These are phyloP conservation scores for Pisolithus marmoratus DNA, from an alignment of 768 basidiomycete species.

Conservation along the genomic window DNA sequence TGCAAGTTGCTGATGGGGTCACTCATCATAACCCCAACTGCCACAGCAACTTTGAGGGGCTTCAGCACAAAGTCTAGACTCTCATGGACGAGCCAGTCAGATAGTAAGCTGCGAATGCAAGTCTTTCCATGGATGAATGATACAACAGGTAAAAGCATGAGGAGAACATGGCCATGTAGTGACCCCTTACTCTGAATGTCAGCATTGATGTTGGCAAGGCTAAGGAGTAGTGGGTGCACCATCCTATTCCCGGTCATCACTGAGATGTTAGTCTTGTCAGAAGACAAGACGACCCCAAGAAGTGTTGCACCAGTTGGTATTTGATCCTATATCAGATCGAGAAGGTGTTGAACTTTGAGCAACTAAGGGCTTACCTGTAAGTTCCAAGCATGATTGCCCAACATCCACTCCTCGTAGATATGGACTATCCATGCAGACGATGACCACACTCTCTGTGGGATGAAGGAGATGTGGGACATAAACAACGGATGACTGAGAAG, in stretches of 20 bases:
- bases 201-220: conserved; percentile 5
- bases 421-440: too few relatives aligned
- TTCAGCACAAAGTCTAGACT: conserved; percentile 11
- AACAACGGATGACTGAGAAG: too few relatives aligned
- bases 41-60: conserved; percentile 13
- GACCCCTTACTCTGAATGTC: conserved; percentile 9
- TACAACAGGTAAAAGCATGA: conserved; percentile 15
- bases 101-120: conserved; percentile 8
- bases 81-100: conserved; percentile 15
- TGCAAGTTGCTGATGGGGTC: conserved; percentile 15
- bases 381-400: too few relatives aligned
- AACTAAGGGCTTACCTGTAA: too few relatives aligned
- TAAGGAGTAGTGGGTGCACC: conserved; percentile 7
- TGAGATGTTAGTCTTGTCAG: not conserved
- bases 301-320: too few relatives aligned
- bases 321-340: too few relatives aligned
- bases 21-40: conserved; percentile 14
- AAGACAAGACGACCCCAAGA: too few relatives aligned
- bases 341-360: too few relatives aligned
- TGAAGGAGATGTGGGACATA: too few relatives aligned
- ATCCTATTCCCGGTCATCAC: not conserved
- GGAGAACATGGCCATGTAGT: conserved; percentile 12
- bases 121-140: conserved; percentile 15
- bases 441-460: too few relatives aligned
- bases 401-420: too few relatives aligned